Base-by-base conservation (phyloP, 805 yeast genomes). In the Metschnikowia peoriensis region DNA sequence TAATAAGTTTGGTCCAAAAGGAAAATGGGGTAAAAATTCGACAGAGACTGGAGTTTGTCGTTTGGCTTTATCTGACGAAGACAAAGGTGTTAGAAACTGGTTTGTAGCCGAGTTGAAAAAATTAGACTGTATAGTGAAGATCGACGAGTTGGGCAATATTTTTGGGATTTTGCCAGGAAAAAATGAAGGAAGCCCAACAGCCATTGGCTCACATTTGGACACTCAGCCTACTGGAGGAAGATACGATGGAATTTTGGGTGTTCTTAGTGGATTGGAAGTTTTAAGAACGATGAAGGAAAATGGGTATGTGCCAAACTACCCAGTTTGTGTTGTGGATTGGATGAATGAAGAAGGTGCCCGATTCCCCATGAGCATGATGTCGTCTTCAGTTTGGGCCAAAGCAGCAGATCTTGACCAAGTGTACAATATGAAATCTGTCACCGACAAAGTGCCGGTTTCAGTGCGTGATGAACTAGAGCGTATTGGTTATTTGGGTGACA, bases 221-320 rank as follows among this genome's bases (percentile, higher is more conserved):
- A 86, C 92, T 0, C 91, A 86, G 67, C 91, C 91, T 32, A 83
- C 85, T 7, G 92, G 91, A 39, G 91, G 92, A 10, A 73, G 89
- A 54, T 86, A 85, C 60, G 92, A 86, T 61, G 92, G 91, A 44
- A 81, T 86, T 39, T 73, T 76, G 38, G 92, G 92, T 16, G 90
- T 86, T 6, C 69, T 85, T 43, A 68, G 85, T 9, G 90, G 89
- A 1, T 68, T 86, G 44, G 89, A 86, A 66, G 83, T 86, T 6
- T 66, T 86, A 58, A 71, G 89, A 54, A 84, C 89, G 4, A 68
- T 86, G 62, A 80, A 82, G 53, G 88, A 82, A 15, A 81, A 82
- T 64, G 70, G 75, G 41, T 77, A 69, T 60, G 73, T 71, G 10
- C 89, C 92, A n/a, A 77, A 82, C 49, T 85, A 74, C 55, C 90